Evolutionary conservation across 2,329 filamentous ascomycete species (phyloP).

Genomic region (Paecilomyces fulvus): DNA sequence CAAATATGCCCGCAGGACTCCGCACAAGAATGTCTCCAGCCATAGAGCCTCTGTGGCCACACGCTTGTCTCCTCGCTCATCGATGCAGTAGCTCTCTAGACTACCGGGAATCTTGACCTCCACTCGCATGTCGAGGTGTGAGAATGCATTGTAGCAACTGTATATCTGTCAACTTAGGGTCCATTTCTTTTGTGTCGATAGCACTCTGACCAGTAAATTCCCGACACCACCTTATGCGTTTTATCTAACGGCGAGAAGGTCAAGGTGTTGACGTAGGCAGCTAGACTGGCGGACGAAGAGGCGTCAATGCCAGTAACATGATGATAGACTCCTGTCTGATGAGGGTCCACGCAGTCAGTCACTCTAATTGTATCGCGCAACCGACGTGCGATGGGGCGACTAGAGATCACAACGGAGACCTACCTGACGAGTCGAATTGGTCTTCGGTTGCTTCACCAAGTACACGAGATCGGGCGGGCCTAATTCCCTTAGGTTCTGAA

Average conservation of each 20-base stretch:
- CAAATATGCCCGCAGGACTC: conserved; percentile 84
- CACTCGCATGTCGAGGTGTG: conserved; percentile 93
- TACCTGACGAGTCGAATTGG: conserved; percentile 51
- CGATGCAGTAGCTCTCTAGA: conserved; percentile 94
- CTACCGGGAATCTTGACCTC: conserved; percentile 95
- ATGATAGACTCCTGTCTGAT: conserved; percentile 83
- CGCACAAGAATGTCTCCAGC: conserved; percentile 96
- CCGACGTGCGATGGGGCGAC: neutral
- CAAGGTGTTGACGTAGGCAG: conserved; percentile 96
- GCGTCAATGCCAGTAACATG: conserved; percentile 97
- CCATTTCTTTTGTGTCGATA: neutral
- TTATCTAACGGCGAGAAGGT: conserved; percentile 83
- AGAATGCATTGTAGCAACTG: conserved; percentile 98
- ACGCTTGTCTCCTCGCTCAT: conserved; percentile 91
- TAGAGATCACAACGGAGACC: conserved; percentile 5
- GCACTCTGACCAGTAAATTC: conserved; percentile 68
- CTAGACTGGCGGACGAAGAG: conserved; percentile 91
- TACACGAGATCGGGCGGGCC: conserved; percentile 95
- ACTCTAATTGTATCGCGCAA: neutral
- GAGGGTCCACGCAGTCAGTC: conserved; percentile 2
- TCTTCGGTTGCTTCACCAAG: conserved; percentile 68
- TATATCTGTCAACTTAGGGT: conserved; percentile 5
- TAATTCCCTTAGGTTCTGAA: conserved; percentile 78
- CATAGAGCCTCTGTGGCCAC: conserved; percentile 89
- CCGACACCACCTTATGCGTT: conserved; percentile 82